Evolutionary conservation across 331 rosid species (phyloP).

Genomic region (Dryas integrifolia): DNA sequence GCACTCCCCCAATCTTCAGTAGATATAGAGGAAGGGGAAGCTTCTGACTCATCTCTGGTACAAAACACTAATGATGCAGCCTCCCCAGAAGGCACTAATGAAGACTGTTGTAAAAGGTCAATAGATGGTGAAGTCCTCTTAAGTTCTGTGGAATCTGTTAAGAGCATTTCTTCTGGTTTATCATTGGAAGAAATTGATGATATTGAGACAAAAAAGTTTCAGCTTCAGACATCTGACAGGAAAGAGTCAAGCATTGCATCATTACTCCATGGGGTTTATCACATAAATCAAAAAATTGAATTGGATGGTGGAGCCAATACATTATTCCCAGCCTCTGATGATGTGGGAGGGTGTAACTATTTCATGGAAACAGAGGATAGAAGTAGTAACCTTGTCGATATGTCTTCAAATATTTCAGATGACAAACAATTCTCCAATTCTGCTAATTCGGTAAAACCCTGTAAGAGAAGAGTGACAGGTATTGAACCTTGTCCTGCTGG

Average conservation of each 20-base stretch:
- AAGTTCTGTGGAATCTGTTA: neutral
- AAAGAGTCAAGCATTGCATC: neutral
- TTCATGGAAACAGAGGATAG: neutral
- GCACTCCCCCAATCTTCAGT: neutral
- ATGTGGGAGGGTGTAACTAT: neutral
- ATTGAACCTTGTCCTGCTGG: neutral
- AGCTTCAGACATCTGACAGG: neutral
- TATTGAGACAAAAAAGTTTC: neutral
- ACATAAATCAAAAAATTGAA: neutral
- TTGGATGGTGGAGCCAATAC: neutral
- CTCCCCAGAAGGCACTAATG: neutral
- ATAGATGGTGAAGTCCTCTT: neutral
- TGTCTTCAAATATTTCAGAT: constrained; percentile 5
- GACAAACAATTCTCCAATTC: neutral
- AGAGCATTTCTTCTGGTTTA: neutral
- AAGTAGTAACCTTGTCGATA: neutral
- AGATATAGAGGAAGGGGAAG: neutral
- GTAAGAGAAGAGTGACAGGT: neutral
- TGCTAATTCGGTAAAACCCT: neutral
- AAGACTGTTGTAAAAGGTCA: neutral
- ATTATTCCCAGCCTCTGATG: neutral
- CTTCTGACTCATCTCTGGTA: constrained; percentile 2
- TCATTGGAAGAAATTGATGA: neutral
- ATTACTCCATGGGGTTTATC: no score
- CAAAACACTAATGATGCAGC: neutral